Percentiles rank a stretch among this genome's conserved stretches.
Conservation (phyloP, 1,284 basidiomycete species). For the Tilletia setariae region DNA sequence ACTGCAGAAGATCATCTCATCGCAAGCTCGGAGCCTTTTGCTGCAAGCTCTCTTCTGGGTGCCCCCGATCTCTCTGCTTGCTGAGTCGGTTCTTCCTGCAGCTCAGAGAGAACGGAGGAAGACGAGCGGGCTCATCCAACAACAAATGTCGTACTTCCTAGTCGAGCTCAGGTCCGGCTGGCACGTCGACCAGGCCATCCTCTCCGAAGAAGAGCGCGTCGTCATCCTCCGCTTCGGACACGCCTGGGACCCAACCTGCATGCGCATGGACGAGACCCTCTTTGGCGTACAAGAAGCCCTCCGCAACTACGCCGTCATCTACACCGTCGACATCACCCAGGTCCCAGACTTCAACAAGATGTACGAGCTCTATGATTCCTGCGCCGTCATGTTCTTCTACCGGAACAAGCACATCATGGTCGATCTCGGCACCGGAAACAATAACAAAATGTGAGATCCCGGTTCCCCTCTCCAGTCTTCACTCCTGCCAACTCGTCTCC, state of each 20-base stretch:
- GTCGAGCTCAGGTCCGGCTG: slow-evolving; percentile 65
- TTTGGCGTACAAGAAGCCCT: slow-evolving; percentile 90
- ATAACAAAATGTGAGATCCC: slow-evolving; percentile 77
- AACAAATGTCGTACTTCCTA: slow-evolving; percentile 65
- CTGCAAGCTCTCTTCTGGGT: too few species aligned
- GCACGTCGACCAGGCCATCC: slow-evolving; percentile 70
- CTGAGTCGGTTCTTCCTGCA: too few species aligned
- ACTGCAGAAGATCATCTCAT: too few species aligned
- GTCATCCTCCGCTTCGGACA: slow-evolving; percentile 94
- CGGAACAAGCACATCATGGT: slow-evolving; percentile 99
- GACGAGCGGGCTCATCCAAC: too few species aligned
- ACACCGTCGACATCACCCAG: slow-evolving; percentile 89
- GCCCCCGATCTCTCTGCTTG: too few species aligned
- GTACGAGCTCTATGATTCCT: slow-evolving; percentile 49
- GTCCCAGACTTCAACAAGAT: slow-evolving; percentile 98
- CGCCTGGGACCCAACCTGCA: slow-evolving; percentile 86
- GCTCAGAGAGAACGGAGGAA: too few species aligned
- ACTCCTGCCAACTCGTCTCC: too few species aligned
- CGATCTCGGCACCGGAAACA: slow-evolving; percentile 97
- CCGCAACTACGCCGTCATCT: slow-evolving; percentile 97
- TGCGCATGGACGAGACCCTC: slow-evolving; percentile 98
- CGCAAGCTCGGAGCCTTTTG: too few species aligned
- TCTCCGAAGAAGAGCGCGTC: slow-evolving; percentile 92
- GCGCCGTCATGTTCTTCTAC: slow-evolving; percentile 47
- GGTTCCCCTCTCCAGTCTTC: too few species aligned